Evolutionary conservation across 2,329 filamentous ascomycete genomes (phyloP).

Genomic region (Helotiales sp.): DNA sequence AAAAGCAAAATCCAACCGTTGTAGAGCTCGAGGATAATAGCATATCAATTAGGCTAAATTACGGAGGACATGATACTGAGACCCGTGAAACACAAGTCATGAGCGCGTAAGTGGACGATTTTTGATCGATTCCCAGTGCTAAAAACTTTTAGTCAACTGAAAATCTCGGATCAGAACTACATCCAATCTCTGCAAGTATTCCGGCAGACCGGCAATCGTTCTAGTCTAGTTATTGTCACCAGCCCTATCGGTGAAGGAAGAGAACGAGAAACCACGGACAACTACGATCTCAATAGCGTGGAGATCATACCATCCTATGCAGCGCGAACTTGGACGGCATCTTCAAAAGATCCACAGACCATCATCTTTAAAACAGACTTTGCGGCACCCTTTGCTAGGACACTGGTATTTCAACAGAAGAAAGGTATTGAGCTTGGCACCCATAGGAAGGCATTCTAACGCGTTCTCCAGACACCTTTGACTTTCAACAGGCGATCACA

Average conservation of each 20-base stretch:
- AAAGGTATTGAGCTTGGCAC: background rate
- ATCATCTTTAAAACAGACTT: constrained; percentile 2
- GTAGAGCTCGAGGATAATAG: no score
- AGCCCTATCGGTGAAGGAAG: background rate
- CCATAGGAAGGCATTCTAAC: no score
- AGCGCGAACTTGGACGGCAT: background rate
- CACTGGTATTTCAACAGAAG: background rate
- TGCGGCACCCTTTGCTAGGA: background rate
- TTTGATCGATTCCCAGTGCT: no score
- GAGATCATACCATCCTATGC: constrained; percentile 8
- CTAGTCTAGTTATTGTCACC: background rate
- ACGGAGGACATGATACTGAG: no score
- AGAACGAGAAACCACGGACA: constrained; percentile 10
- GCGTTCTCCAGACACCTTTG: background rate
- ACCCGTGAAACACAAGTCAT: no score
- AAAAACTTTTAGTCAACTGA: background rate
- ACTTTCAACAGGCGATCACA: constrained; percentile 7
- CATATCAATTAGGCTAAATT: no score
- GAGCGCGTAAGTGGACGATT: no score
- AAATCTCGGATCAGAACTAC: background rate
- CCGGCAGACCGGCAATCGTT: background rate
- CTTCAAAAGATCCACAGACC: constrained; percentile 2
- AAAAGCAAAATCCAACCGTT: no score
- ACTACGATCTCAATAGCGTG: constrained; percentile 7
- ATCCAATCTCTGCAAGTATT: background rate